phyloP scores from a whole-genome alignment of 2,329 filamentous ascomycete genomes.

The Hypoxylon sp. region DNA sequence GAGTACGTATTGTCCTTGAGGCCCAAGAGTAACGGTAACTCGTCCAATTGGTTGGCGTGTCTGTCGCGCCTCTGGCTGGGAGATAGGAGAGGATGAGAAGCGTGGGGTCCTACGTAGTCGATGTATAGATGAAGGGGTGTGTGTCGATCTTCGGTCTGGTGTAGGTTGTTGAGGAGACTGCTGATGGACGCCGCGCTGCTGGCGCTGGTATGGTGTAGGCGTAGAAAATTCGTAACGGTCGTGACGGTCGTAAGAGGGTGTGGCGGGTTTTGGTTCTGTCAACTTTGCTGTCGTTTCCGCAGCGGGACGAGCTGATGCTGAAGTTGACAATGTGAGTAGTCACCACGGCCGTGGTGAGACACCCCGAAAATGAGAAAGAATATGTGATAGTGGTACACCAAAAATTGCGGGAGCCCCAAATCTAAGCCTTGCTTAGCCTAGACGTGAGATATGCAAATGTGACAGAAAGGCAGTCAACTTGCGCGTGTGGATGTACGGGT shows the following conservation, averaged over 20 bases:
- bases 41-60: constrained; percentile 54
- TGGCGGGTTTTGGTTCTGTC: constrained; percentile 60
- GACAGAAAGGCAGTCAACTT: constrained; percentile 33
- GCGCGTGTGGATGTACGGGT: constrained; percentile 12
- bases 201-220: constrained; percentile 59
- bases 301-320: constrained; percentile 55
- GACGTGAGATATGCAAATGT: constrained; percentile 21
- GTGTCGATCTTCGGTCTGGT: constrained; percentile 57
- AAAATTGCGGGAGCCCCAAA: constrained; percentile 19
- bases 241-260: constrained; percentile 68
- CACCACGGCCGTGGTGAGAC: constrained; percentile 60
- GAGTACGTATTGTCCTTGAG: constrained; percentile 57
- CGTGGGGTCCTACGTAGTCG: constrained; percentile 68
- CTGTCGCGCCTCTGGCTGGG: constrained; percentile 53
- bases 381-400: constrained; percentile 36
- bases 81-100: constrained; percentile 63
- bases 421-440: constrained; percentile 7
- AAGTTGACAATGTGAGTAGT: constrained; percentile 65
- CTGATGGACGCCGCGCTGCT: constrained; percentile 57
- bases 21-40: constrained; percentile 65
- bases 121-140: constrained; percentile 63
- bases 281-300: constrained; percentile 61
- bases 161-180: constrained; percentile 55
- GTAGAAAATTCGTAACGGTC: constrained; percentile 65
- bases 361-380: constrained; percentile 22